Evolutionary conservation across 1,284 basidiomycete species (phyloP), one percentile per base, ranked within the genome.

Genomic region (Pholiota adiposa): DNA sequence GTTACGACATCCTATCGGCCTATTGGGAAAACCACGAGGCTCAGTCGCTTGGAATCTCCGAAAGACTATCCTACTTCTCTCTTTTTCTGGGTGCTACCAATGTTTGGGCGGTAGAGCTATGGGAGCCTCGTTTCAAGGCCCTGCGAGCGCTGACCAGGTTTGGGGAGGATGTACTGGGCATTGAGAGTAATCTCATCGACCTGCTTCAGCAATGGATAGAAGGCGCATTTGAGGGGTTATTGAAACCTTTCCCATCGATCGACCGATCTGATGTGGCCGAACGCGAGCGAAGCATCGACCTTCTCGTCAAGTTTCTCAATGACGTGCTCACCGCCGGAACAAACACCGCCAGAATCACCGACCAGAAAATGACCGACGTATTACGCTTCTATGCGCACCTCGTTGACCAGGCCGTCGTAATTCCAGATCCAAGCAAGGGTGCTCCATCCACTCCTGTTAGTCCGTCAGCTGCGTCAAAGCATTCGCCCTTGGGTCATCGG

Each of bases 61-160:
- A 90, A 62, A 78, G 83, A 41, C 72, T 89, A 9, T 77, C 83
- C 0, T 88, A 85, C 62, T 83, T 90, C 52, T 82, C 86, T 7
- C 74, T 90, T 29, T 85, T 92, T 65, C 72, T 84, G 5, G 79
- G 77, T 14, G 68, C 71, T 2, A 61, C 69, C 3, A 72, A 70
- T 3, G 69, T 77, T 0, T 91, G 90, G 90, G 77, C 75, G 2
- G 63, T 73, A 16, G 90, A 92, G 27, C 72, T 89, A 0, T 91
- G 90, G 81, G 88, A 91, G 63, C 75, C 83, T 1, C 82, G 87
- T 19, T 83, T 88, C 68, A 87, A 85, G 63, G 88, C 90, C 2
- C 73, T 91, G 3, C 72, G 81, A 4, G 82, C 87, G 0, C 76
- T 92, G 50, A 86, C 86, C 23, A 79, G 77, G 58, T 80, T 77